phyloP scores from a whole-genome alignment of 257 asterid genomes.

The Anisodus tanguticus region DNA sequence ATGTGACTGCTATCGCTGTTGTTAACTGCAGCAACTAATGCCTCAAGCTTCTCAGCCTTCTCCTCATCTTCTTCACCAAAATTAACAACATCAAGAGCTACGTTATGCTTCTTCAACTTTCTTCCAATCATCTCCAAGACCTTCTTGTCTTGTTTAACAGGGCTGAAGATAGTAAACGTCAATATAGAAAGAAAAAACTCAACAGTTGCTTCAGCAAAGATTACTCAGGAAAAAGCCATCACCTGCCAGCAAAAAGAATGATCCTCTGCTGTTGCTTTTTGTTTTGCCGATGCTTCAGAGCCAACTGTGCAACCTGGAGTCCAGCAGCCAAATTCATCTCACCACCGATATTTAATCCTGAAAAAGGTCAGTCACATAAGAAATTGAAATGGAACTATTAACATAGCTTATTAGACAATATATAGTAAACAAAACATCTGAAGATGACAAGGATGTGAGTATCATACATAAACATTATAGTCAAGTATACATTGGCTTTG shows the following conservation, averaged over 20 bases:
- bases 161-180: conserved; percentile 50
- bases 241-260: conserved; percentile 96
- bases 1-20: conserved; percentile 90
- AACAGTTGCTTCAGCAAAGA: conserved; percentile 12
- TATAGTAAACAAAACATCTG: conserved; percentile 11
- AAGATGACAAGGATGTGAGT: not conserved
- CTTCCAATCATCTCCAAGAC: conserved; percentile 87
- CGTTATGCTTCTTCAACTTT: conserved; percentile 88
- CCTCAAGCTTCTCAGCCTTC: conserved; percentile 88
- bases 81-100: conserved; percentile 90
- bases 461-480: not conserved
- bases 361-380: not conserved
- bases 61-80: conserved; percentile 95
- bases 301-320: conserved; percentile 95
- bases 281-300: conserved; percentile 95
- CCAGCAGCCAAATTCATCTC: conserved; percentile 95
- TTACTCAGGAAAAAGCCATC: conserved; percentile 9
- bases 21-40: conserved; percentile 87
- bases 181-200: not conserved
- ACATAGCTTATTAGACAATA: not conserved
- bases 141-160: conserved; percentile 87
- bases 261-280: conserved; percentile 96
- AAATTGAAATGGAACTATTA: not conserved
- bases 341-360: conserved; percentile 88
- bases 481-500: not conserved